A percentile compares a stretch with the other conserved stretches of the same genome.
Evolutionary conservation across 2,329 filamentous ascomycete genomes (phyloP).

Genomic region (Stylonectria norvegica): DNA sequence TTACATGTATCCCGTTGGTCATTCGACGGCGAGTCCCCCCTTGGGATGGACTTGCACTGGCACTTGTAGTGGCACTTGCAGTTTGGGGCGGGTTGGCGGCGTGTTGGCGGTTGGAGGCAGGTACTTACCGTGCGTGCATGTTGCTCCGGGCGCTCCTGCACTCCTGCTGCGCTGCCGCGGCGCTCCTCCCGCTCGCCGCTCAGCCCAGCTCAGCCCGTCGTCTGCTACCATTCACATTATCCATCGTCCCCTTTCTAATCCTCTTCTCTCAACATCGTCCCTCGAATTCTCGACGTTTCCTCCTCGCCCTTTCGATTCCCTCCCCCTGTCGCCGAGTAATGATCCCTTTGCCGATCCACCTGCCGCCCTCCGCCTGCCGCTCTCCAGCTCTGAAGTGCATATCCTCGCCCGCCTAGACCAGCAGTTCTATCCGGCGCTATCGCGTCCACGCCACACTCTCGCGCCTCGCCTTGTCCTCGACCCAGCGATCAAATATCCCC

Average conservation of each 20-base stretch:
- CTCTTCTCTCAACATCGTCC: neutral
- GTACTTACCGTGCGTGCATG: no score
- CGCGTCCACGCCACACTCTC: constrained; percentile 24
- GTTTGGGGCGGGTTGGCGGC: no score
- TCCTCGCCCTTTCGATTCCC: neutral
- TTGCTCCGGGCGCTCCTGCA: no score
- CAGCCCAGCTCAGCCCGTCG: neutral
- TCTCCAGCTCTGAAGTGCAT: neutral
- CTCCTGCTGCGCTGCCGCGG: no score
- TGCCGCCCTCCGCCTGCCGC: constrained; percentile 1
- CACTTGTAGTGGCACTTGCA: no score
- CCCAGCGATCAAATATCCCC: constrained; percentile 8
- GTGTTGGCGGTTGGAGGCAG: no score
- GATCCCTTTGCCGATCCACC: no score
- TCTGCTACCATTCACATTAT: no score
- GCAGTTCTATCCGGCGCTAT: constrained; percentile 19
- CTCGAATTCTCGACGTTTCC: neutral
- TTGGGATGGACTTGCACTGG: no score
- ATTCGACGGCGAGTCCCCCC: no score
- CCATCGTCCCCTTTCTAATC: neutral
- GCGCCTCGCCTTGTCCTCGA: constrained; percentile 15
- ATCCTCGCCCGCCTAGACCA: constrained; percentile 16
- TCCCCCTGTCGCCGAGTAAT: neutral
- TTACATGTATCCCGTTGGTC: no score
- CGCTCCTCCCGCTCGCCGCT: no score